These are phyloP conservation scores for Botryotinia narcissicola DNA, from an alignment of 2,329 filamentous ascomycete genomes.

Conservation along the genomic window DNA sequence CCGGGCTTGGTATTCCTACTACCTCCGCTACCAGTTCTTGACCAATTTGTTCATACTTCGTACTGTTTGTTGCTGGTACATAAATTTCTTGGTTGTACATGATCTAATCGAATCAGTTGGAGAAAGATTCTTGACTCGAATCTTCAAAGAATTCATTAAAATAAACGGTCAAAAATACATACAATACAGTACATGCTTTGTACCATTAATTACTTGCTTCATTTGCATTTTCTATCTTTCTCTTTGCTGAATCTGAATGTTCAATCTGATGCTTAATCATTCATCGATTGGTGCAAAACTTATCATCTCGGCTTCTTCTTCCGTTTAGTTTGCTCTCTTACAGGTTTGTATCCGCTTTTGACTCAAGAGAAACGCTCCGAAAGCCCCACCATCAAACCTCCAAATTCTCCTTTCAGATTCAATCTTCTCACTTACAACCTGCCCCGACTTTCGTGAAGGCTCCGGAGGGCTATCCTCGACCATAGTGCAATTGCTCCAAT, in stretches of 20 bases:
- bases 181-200: neutral
- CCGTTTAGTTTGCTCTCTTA: slow-evolving; percentile 6
- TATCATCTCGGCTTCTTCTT: slow-evolving; percentile 16
- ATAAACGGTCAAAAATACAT: neutral
- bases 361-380: slow-evolving; percentile 20
- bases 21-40: neutral
- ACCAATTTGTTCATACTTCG: neutral
- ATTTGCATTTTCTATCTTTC: neutral
- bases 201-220: neutral
- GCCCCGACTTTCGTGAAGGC: slow-evolving; percentile 20
- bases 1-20: neutral
- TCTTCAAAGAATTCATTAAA: neutral
- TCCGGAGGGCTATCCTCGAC: slow-evolving; percentile 21
- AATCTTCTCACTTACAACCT: slow-evolving; percentile 14
- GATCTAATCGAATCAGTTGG: neutral
- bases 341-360: slow-evolving; percentile 13
- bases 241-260: neutral
- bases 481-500: slow-evolving; percentile 18
- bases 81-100: slow-evolving; percentile 4
- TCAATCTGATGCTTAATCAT: neutral
- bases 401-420: slow-evolving; percentile 23
- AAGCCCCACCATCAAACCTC: slow-evolving; percentile 24
- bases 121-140: neutral
- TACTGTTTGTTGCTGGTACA: neutral
- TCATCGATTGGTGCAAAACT: slow-evolving; percentile 13